Percentiles rank a stretch among this genome's conserved stretches.
phyloP scores from a whole-genome alignment of 139 green algal species.

The Chlorella vulgaris region DNA sequence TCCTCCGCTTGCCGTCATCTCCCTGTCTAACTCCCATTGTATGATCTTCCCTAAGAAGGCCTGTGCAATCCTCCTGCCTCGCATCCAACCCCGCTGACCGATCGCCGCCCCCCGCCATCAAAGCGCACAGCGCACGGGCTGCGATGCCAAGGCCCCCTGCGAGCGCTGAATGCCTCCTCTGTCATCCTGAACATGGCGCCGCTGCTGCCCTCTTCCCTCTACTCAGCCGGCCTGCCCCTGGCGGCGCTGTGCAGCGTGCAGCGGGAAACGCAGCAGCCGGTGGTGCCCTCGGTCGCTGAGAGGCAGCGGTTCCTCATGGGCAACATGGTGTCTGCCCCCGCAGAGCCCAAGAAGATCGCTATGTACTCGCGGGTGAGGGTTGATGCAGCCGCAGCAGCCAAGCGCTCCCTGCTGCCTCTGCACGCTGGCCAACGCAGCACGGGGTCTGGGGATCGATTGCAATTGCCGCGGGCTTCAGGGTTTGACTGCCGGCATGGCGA shows the following conservation, averaged over 20 bases:
- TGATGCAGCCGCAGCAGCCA: background rate
- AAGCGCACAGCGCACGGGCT: too few species aligned
- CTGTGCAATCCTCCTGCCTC: too few species aligned
- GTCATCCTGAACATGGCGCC: conserved; percentile 7
- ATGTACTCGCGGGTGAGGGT: conserved; percentile 41
- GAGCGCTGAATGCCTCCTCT: conserved; percentile 3
- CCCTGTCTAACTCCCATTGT: too few species aligned
- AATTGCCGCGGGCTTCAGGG: background rate
- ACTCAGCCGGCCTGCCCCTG: conserved; percentile 21
- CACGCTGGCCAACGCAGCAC: background rate
- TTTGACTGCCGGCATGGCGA: background rate
- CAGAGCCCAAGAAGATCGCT: conserved; percentile 60
- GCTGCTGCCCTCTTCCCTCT: conserved; percentile 20
- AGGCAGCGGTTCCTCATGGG: conserved; percentile 20
- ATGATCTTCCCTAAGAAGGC: too few species aligned
- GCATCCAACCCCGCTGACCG: too few species aligned
- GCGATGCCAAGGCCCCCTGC: background rate
- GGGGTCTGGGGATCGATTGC: background rate
- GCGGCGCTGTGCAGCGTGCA: conserved; percentile 21
- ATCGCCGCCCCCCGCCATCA: too few species aligned
- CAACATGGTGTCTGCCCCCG: conserved; percentile 24
- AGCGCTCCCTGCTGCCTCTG: background rate
- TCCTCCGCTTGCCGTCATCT: too few species aligned
- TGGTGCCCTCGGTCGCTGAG: conserved; percentile 3
- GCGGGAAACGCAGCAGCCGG: conserved; percentile 17